Percentiles rank a stretch among this genome's conserved stretches.
These are phyloP conservation scores for Stemphylium vesicarium DNA, from an alignment of 2,329 filamentous ascomycete species.

Conservation along the genomic window DNA sequence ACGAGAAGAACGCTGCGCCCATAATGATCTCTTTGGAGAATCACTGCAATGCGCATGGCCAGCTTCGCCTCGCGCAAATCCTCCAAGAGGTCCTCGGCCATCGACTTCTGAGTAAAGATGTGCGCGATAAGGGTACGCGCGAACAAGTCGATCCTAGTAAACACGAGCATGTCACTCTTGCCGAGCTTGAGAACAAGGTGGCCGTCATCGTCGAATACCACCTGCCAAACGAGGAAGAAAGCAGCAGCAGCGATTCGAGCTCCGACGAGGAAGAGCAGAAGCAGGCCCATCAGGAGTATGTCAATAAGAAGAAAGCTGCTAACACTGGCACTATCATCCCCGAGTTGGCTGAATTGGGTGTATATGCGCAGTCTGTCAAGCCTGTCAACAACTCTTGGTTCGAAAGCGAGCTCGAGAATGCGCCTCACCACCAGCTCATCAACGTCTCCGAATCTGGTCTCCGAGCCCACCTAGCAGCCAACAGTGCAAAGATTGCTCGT, in stretches of 20 bases:
- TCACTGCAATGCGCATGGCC: constrained; percentile 66
- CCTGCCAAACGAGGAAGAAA: constrained; percentile 59
- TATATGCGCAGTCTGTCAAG: constrained; percentile 74
- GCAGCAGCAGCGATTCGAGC: constrained; percentile 41
- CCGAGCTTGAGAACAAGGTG: constrained; percentile 67
- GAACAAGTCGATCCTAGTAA: constrained; percentile 58
- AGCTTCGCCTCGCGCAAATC: constrained; percentile 67
- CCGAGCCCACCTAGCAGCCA: constrained; percentile 57
- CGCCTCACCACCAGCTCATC: constrained; percentile 70
- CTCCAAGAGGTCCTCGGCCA: constrained; percentile 69
- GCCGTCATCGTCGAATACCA: constrained; percentile 73
- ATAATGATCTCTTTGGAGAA: constrained; percentile 72
- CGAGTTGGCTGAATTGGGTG: constrained; percentile 68
- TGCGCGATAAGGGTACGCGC: constrained; percentile 62
- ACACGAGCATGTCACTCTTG: constrained; percentile 62
- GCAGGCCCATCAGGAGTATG: constrained; percentile 61
- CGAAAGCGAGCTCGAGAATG: constrained; percentile 55
- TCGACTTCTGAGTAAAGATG: constrained; percentile 63
- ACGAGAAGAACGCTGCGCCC: constrained; percentile 59
- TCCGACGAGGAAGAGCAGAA: constrained; percentile 54
- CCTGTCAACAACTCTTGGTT: constrained; percentile 71
- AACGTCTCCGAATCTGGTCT: constrained; percentile 72
- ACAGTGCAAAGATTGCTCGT: constrained; percentile 57
- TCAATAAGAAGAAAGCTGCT: constrained; percentile 58
- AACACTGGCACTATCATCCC: constrained; percentile 63